Evolutionary conservation across 23 red algal genomes (phyloP).

Genomic region (Gracilariopsis chorda): DNA sequence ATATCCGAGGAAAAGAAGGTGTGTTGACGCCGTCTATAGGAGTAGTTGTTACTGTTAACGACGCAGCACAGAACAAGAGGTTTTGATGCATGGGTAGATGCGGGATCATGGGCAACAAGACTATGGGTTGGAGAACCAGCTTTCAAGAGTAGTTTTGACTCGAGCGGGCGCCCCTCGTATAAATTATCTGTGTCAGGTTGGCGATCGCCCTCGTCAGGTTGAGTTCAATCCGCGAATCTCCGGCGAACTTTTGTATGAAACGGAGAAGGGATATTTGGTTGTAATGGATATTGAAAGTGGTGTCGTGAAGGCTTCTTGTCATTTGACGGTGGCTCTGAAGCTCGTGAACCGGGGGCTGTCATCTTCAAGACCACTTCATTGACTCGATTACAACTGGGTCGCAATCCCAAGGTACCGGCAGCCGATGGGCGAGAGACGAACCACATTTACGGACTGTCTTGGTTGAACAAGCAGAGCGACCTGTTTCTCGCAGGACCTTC

Average conservation of each 20-base stretch:
- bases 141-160: background rate
- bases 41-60: slow-evolving; percentile 23
- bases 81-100: background rate
- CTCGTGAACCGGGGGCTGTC: slow-evolving; percentile 3
- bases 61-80: background rate
- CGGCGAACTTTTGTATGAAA: slow-evolving; percentile 77
- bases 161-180: slow-evolving; percentile 54
- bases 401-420: background rate
- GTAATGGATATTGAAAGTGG: slow-evolving; percentile 63
- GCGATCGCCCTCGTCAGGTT: slow-evolving; percentile 87
- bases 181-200: slow-evolving; percentile 14
- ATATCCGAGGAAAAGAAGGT: slow-evolving; percentile 57
- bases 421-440: background rate
- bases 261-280: slow-evolving; percentile 70
- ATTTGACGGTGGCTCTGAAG: background rate
- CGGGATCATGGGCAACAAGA: background rate
- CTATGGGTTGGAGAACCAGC: slow-evolving; percentile 9
- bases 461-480: slow-evolving; percentile 66
- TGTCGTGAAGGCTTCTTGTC: slow-evolving; percentile 54
- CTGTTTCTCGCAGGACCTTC: slow-evolving; percentile 74
- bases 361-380: slow-evolving; percentile 18
- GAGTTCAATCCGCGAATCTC: slow-evolving; percentile 87
- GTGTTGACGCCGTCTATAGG: slow-evolving; percentile 14
- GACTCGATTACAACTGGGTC: too few relatives aligned
- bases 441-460: slow-evolving; percentile 73